Conservation (phyloP, 2,329 filamentous ascomycete species). For the Exophiala dermatitidis region DNA sequence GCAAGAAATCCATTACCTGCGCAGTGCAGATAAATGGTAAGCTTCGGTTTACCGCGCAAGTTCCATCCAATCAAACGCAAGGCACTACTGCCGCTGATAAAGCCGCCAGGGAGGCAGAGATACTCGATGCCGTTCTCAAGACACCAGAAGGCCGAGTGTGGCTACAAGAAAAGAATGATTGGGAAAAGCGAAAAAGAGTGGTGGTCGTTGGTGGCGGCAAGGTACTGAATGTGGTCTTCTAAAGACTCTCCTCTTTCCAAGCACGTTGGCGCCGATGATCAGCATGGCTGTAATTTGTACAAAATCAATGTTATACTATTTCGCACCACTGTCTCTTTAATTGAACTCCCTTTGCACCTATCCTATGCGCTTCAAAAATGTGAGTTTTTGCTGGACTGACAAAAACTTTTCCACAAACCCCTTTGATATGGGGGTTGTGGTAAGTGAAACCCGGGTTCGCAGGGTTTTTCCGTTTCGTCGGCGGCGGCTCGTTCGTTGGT, state of each 20-base stretch:
- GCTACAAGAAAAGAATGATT: constrained; percentile 46
- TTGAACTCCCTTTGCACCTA: too few species aligned
- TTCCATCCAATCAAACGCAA: constrained; percentile 40
- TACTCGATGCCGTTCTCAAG: constrained; percentile 54
- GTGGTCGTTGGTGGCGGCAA: constrained; percentile 61
- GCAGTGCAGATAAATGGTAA: constrained; percentile 79
- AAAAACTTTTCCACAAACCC: constrained; percentile 1
- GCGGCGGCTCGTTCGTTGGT: background rate
- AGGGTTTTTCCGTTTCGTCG: background rate
- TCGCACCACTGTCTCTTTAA: too few species aligned
- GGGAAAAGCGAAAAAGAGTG: constrained; percentile 52
- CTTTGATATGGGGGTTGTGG: background rate
- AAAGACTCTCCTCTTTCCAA: constrained; percentile 12
- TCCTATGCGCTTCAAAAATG: background rate
- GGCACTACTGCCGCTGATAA: constrained; percentile 28
- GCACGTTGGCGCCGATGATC: too few species aligned
- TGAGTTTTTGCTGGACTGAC: background rate
- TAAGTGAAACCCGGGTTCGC: constrained; percentile 1
- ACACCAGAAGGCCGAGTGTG: constrained; percentile 55
- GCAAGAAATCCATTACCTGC: constrained; percentile 46
- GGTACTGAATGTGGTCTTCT: constrained; percentile 66
- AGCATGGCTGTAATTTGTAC: background rate
- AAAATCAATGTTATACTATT: background rate
- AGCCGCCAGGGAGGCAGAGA: constrained; percentile 49
- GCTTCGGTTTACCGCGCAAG: constrained; percentile 59